Evolutionary conservation across 2,329 filamentous ascomycete genomes (phyloP), one percentile per base, ranked within the genome.

Genomic region (Ceratocystis cacaofunesta): DNA sequence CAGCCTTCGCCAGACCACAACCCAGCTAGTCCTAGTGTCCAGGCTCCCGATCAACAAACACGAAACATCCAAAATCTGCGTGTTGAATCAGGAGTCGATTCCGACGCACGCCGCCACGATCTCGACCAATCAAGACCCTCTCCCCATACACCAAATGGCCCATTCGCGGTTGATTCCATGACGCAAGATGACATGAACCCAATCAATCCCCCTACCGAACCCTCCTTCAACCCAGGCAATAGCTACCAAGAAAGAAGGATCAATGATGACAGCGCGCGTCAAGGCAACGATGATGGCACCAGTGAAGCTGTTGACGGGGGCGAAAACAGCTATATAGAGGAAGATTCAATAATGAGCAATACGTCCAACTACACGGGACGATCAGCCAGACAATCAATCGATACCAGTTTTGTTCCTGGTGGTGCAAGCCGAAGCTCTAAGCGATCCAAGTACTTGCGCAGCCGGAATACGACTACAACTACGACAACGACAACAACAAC

Each of bases 401-500:
- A 63, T 22, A 41, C 57, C 19, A 46, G 19, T 30, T 61, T 61
- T 30, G 61, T 57, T 48, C 25, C 48, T 12, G 50, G 52, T 28
- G 57, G 60, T 10, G 28, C 63, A 48, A 57, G 58, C 17, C 63
- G 60, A 12, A 46, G 36, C 15, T 67, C 66, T n/a, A 65, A 65
- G 22, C 44, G 62, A 61, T 63, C 66, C n/a, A 67, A 67, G 52
- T 67, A 67, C 50, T 55, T 67, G 32, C 63, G 66, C 48, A 67
- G 63, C 63, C 61, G 66, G n/a, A 64, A 67, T 60, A 61, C 32
- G 25, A 66, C 22, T 12, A 28, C 15, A 25, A 44, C 46, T 19
- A 28, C 43, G 19, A 60, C 65, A 4, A 17, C 65, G 1, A 58
- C 36, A 12, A 7, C 32, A 36, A 66, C 46, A 30, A 41, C 7